These are phyloP conservation scores for Penicillium sp. DNA, from an alignment of 2,329 filamentous ascomycete genomes.

Conservation along the genomic window DNA sequence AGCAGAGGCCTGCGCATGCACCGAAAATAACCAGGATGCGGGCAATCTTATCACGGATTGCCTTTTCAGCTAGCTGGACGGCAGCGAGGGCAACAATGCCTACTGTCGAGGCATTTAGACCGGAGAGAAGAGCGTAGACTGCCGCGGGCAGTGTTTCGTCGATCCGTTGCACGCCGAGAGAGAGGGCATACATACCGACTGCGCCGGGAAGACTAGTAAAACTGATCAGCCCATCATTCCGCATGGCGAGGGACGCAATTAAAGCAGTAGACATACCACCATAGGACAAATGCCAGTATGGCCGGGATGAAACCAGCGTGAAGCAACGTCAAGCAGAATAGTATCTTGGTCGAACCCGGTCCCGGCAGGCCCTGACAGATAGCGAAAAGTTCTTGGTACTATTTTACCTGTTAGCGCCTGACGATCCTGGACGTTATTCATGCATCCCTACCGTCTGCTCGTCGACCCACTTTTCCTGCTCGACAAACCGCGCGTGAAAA, in stretches of 20 bases:
- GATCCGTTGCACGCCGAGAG: conserved; percentile 56
- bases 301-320: conserved; percentile 53
- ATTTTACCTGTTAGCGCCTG: not conserved
- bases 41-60: conserved; percentile 57
- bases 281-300: conserved; percentile 53
- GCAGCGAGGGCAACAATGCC: conserved; percentile 64
- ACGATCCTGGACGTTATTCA: not conserved
- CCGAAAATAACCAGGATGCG: conserved; percentile 56
- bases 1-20: conserved; percentile 57
- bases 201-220: conserved; percentile 63
- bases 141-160: conserved; percentile 50
- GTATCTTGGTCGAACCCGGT: conserved; percentile 62
- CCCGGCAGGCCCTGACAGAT: conserved; percentile 60
- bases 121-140: conserved; percentile 61
- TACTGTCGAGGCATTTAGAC: conserved; percentile 63
- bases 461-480: conserved; percentile 55
- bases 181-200: conserved; percentile 59
- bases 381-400: conserved; percentile 66
- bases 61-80: conserved; percentile 58
- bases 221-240: too few species aligned
- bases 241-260: too few species aligned
- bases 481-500: conserved; percentile 54
- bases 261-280: too few species aligned
- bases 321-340: conserved; percentile 59
- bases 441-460: conserved; percentile 58